These are phyloP conservation scores for Haematococcus sp. DNA, from an alignment of 139 green algal species.

Conservation along the genomic window DNA sequence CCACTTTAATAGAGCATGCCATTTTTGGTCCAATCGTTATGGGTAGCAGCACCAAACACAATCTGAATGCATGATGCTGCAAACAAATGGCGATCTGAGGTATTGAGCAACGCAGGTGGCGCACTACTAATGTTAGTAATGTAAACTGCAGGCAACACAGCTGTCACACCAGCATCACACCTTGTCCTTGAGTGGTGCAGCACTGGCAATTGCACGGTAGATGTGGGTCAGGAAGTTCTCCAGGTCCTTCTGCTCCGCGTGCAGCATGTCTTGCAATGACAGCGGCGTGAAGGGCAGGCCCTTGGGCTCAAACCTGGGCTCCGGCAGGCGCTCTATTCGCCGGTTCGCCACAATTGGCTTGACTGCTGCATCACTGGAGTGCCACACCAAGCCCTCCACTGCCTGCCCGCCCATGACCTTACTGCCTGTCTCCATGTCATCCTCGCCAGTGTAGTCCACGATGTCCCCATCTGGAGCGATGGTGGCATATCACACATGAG, in stretches of 20 bases:
- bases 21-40: too few relatives aligned
- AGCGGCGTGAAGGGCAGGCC: slow-evolving; percentile 70
- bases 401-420: not conserved
- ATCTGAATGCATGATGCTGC: too few relatives aligned
- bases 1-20: too few relatives aligned
- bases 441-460: not conserved
- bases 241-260: slow-evolving; percentile 47
- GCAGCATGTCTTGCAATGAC: slow-evolving; percentile 58
- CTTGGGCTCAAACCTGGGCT: slow-evolving; percentile 65
- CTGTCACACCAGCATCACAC: not conserved
- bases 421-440: not conserved
- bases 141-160: not conserved
- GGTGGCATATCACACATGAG: too few relatives aligned
- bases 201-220: slow-evolving; percentile 57
- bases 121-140: not conserved
- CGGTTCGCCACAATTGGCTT: slow-evolving; percentile 91
- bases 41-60: too few relatives aligned
- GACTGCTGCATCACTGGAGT: slow-evolving; percentile 73
- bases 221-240: slow-evolving; percentile 63
- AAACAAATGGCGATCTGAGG: not conserved
- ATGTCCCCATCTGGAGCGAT: too few relatives aligned
- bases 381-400: slow-evolving; percentile 71
- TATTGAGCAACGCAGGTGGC: not conserved
- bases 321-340: slow-evolving; percentile 74
- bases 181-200: slow-evolving; percentile 72